Percentiles rank a stretch among this genome's conserved stretches.
Conservation (phyloP, 2,329 filamentous ascomycete genomes). For the Xylaria sp. region DNA sequence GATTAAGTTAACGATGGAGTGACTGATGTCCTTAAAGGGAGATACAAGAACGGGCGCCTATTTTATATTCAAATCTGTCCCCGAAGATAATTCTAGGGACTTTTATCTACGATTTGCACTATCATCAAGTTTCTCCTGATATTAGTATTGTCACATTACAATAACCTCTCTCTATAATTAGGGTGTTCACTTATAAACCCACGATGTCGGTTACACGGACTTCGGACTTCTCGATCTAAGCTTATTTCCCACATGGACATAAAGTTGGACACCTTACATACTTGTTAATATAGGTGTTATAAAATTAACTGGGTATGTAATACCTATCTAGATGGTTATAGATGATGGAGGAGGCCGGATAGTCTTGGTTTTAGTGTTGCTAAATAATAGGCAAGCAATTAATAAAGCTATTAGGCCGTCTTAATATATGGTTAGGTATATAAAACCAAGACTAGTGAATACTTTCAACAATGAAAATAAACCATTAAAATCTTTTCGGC, state of each 20-base stretch:
- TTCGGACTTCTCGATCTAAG: conserved; percentile 12
- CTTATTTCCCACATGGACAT: conserved; percentile 16
- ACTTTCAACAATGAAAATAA: too few relatives aligned
- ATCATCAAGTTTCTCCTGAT: neutral
- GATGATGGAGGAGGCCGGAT: too few relatives aligned
- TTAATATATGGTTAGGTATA: neutral
- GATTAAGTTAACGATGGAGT: neutral
- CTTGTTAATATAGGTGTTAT: neutral
- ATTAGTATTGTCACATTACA: neutral
- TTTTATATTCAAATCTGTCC: conserved; percentile 5
- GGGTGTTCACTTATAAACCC: conserved; percentile 6
- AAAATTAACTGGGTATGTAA: neutral
- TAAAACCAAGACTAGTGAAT: too few relatives aligned
- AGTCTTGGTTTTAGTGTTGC: neutral
- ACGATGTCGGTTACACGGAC: conserved; percentile 9
- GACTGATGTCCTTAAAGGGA: neutral
- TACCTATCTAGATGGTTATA: neutral
- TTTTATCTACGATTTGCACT: neutral
- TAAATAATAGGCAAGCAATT: neutral
- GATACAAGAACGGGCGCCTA: neutral
- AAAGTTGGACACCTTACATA: neutral
- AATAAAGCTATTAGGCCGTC: neutral
- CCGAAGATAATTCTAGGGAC: neutral
- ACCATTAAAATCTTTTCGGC: neutral
- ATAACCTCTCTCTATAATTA: neutral